Percentiles rank a stretch among this genome's conserved stretches.
phyloP scores from a whole-genome alignment of 352 stramenopile genomes.

The Paralagenidium karlingii region DNA sequence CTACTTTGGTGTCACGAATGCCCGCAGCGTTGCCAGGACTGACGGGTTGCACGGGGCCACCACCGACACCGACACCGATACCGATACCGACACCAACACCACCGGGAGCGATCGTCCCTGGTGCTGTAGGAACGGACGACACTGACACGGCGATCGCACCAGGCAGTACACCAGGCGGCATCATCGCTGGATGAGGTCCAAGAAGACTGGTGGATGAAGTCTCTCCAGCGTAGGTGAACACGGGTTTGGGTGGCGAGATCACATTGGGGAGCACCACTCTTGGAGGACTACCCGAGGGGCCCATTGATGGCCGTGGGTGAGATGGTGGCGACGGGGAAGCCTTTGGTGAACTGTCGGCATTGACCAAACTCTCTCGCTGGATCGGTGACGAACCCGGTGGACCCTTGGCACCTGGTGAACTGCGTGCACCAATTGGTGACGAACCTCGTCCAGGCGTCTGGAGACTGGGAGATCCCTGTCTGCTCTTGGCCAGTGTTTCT shows the following conservation, averaged over 20 bases:
- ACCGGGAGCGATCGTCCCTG: neutral
- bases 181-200: too few species aligned
- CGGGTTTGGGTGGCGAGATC: too few species aligned
- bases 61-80: neutral
- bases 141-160: constrained; percentile 7
- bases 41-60: neutral
- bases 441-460: too few species aligned
- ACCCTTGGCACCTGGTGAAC: constrained; percentile 6
- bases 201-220: too few species aligned
- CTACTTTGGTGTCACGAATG: constrained; percentile 66
- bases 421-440: too few species aligned
- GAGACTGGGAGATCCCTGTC: neutral
- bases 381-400: constrained; percentile 30
- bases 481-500: neutral
- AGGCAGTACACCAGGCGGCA: constrained; percentile 17
- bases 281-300: too few species aligned
- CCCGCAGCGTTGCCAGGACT: neutral
- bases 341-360: too few species aligned
- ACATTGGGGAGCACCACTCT: too few species aligned
- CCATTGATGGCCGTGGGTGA: too few species aligned
- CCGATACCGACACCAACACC: neutral
- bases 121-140: constrained; percentile 1
- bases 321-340: too few species aligned
- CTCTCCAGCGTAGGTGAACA: too few species aligned
- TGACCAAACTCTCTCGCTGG: too few species aligned